Evolutionary conservation across 2,329 filamentous ascomycete species (phyloP), one percentile per base, ranked within the genome.

Genomic region (Scedosporium aurantiacum): DNA sequence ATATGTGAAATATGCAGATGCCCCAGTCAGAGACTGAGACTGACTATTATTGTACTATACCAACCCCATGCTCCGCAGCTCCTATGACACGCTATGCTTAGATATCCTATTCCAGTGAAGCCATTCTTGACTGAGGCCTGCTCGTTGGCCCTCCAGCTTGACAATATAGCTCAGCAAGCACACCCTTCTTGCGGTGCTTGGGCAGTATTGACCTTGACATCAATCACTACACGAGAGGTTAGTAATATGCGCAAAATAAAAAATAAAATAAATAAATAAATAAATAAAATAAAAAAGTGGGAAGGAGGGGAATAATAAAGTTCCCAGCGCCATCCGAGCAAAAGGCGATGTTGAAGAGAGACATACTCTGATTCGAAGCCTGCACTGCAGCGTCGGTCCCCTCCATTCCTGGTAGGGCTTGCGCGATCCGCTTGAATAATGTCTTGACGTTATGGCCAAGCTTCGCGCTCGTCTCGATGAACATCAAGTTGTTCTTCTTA

Each of bases 381-480:
- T 90, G 87, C 63, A 86, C 86, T 68, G 88, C 86, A 68, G 87
- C 85, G 66, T 91, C 89, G 67, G 91, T 87, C 14, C 91, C 91
- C 74, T 99, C 94, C 94, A 99, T 97, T 23, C 94, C 94, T 6
- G 94, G 94, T 68, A 99, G 79, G 43, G 95, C 94, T 76, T 99
- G 94, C 47, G 95, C 94, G 84, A 99, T 99, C 79, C 91, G 88
- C 81, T 92, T 90, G 79, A 99, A 99, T 62, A 99, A 80, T 67
- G 88, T 90, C 82, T 99, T 99, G 68, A 99, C 95, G 72, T 99
- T 99, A 76, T 97, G 91, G 47, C 95, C 92, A 12, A 96, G 82
- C 82, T 99, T 99, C 61, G 94, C 94, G 74, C 91, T 97, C 61
- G 94, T 99, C 81, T 99, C 94, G 69, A 99, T 94, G 71, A 99